These are phyloP conservation scores for Colletotrichum scovillei DNA, from an alignment of 2,329 filamentous ascomycete species.

Conservation along the genomic window DNA sequence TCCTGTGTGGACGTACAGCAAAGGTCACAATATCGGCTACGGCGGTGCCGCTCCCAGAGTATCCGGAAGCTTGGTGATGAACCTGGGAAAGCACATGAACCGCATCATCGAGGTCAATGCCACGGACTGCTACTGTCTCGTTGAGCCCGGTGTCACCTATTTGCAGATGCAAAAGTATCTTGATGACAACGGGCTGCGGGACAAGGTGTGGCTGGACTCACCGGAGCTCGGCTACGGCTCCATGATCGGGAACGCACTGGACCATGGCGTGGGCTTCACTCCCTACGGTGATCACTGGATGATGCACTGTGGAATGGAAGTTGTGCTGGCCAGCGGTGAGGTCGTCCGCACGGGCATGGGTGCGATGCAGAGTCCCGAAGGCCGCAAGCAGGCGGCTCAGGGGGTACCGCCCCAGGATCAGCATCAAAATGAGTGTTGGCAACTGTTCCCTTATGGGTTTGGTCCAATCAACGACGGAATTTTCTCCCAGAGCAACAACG, in stretches of 20 bases:
- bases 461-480: slow-evolving; percentile 56
- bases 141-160: slow-evolving; percentile 68
- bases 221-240: slow-evolving; percentile 55
- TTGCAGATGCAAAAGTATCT: slow-evolving; percentile 62
- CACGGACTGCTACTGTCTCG: slow-evolving; percentile 59
- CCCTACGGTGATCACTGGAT: slow-evolving; percentile 51
- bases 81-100: slow-evolving; percentile 65
- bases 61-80: slow-evolving; percentile 60
- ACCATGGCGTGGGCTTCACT: slow-evolving; percentile 59
- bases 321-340: slow-evolving; percentile 58
- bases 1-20: slow-evolving; percentile 61
- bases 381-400: slow-evolving; percentile 47
- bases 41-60: slow-evolving; percentile 66
- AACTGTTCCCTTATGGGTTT: slow-evolving; percentile 52
- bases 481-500: slow-evolving; percentile 63
- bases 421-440: slow-evolving; percentile 44
- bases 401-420: slow-evolving; percentile 45
- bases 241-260: slow-evolving; percentile 57
- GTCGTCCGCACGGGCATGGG: slow-evolving; percentile 60
- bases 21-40: slow-evolving; percentile 63
- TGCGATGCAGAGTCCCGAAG: slow-evolving; percentile 48
- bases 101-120: slow-evolving; percentile 62
- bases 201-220: slow-evolving; percentile 56
- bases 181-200: slow-evolving; percentile 50
- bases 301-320: slow-evolving; percentile 54